phyloP scores from a whole-genome alignment of 2,329 filamentous ascomycete genomes.

The Trichoderma breve region DNA sequence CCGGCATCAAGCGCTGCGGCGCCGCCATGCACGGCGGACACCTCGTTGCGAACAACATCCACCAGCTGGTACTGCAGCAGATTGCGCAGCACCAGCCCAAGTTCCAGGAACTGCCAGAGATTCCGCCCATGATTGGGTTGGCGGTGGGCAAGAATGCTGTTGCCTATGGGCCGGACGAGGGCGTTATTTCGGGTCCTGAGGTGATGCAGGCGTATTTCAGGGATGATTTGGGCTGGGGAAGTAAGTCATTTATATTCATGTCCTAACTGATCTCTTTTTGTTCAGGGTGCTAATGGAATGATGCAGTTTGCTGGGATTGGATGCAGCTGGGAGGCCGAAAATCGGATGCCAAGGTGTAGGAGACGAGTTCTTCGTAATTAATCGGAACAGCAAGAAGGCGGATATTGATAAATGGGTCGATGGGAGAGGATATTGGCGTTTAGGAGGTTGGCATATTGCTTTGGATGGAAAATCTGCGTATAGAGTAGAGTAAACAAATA shows the following conservation, averaged over 20 bases:
- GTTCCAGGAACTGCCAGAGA: conserved; percentile 50
- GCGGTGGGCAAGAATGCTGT: conserved; percentile 70
- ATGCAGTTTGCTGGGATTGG: conserved; percentile 54
- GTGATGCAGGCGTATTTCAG: conserved; percentile 64
- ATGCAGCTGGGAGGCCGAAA: conserved; percentile 45
- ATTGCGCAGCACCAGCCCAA: conserved; percentile 41
- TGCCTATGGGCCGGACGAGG: conserved; percentile 56
- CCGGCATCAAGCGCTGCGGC: conserved; percentile 77
- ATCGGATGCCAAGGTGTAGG: neutral
- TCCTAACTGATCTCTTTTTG: neutral
- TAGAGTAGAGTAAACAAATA: neutral
- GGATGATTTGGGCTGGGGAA: conserved; percentile 63
- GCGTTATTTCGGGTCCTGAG: conserved; percentile 60
- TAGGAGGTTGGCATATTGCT: neutral
- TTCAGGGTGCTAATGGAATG: conserved; percentile 21
- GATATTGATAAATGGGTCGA: neutral
- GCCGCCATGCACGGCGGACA: conserved; percentile 73
- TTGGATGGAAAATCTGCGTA: neutral
- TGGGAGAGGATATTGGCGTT: neutral
- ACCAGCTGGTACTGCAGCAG: conserved; percentile 56
- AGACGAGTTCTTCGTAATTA: neutral
- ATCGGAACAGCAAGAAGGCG: neutral
- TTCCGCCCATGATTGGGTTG: conserved; percentile 66
- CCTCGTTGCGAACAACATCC: conserved; percentile 63
- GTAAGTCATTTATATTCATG: conserved; percentile 42